Percentiles rank a stretch among this genome's conserved stretches.
phyloP scores from a whole-genome alignment of 2,329 filamentous ascomycete species.

The Pestalotiopsis sp. region DNA sequence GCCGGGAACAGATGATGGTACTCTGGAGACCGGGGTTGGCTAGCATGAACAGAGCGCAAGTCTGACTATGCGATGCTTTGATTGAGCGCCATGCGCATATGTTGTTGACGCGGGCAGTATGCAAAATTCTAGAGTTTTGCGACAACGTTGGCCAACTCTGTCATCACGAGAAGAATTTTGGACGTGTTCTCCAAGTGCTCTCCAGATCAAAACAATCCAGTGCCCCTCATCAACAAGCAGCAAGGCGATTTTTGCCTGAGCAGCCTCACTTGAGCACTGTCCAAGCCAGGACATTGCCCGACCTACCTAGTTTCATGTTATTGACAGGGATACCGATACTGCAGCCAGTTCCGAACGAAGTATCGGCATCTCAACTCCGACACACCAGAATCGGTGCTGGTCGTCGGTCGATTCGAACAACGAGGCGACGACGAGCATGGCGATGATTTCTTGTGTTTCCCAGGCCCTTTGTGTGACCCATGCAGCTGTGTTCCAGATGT shows the following conservation, averaged over 20 bases:
- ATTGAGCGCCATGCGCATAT: background rate
- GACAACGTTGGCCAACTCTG: background rate
- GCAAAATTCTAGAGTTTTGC: background rate
- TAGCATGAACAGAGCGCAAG: background rate
- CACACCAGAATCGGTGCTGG: background rate
- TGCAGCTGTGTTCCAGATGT: background rate
- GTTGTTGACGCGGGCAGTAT: background rate
- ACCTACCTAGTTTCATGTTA: constrained; percentile 8
- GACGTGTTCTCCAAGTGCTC: background rate
- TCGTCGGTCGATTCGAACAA: background rate
- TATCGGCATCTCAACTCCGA: background rate
- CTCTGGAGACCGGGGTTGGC: background rate
- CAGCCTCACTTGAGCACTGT: constrained; percentile 9
- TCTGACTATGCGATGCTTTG: background rate
- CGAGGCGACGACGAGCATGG: background rate
- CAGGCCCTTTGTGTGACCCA: background rate
- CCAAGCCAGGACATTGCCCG: background rate
- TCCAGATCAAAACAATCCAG: background rate
- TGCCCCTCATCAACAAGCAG: constrained; percentile 9
- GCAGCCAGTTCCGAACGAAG: background rate
- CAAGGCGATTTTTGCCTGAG: background rate
- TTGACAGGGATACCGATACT: constrained; percentile 1
- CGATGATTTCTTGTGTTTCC: background rate
- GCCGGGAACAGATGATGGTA: background rate
- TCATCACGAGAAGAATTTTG: background rate